Evolutionary conservation across 108 stramenopile genomes (phyloP).

Genomic region (Ochromonas danica): DNA sequence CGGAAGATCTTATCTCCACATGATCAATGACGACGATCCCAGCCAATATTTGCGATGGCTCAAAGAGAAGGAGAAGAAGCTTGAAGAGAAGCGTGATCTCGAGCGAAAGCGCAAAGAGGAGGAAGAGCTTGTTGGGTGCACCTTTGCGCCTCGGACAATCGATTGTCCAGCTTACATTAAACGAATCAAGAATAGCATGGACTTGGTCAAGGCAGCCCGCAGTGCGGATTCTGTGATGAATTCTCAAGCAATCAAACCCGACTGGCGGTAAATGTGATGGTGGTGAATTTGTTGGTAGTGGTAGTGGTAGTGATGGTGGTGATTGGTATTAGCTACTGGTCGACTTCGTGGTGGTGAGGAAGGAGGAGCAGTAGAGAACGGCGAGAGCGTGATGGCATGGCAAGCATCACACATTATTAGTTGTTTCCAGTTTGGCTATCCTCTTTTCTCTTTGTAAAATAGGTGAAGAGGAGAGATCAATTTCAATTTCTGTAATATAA

Average conservation of each 20-base stretch:
- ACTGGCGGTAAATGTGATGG: slow-evolving; percentile 11
- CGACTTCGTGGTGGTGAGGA: too few relatives aligned
- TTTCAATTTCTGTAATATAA: too few relatives aligned
- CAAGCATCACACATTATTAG: too few relatives aligned
- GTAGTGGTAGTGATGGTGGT: too few relatives aligned
- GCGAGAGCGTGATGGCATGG: too few relatives aligned
- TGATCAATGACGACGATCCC: slow-evolving; percentile 13
- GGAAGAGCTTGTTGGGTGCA: slow-evolving; percentile 56
- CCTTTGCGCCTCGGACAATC: slow-evolving; percentile 52
- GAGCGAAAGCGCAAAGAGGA: slow-evolving; percentile 37
- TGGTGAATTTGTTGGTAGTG: too few relatives aligned
- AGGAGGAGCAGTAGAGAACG: too few relatives aligned
- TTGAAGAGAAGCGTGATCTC: background rate
- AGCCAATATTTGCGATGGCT: background rate
- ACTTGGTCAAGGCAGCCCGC: slow-evolving; percentile 2
- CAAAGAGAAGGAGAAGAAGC: background rate
- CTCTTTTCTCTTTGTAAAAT: too few relatives aligned
- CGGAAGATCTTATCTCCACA: background rate
- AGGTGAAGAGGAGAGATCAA: too few relatives aligned
- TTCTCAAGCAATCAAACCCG: background rate
- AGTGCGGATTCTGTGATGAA: background rate
- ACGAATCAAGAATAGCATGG: background rate
- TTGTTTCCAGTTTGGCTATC: too few relatives aligned
- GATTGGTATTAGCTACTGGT: too few relatives aligned
- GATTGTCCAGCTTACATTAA: slow-evolving; percentile 58